Evolutionary conservation across 1,284 basidiomycete species (phyloP).

Genomic region (Schizophyllum commune): DNA sequence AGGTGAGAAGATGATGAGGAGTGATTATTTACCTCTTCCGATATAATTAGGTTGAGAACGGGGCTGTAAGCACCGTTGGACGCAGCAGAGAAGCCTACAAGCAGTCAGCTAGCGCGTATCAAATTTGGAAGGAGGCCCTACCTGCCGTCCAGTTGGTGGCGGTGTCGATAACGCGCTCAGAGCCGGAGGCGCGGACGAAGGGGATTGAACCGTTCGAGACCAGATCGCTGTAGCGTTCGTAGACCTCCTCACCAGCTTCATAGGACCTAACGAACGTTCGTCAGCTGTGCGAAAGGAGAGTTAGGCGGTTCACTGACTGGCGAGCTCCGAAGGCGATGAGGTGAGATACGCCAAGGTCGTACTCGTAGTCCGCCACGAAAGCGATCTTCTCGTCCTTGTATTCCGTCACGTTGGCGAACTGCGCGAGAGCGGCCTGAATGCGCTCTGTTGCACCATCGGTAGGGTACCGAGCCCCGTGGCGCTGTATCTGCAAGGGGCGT

Average conservation of each 20-base stretch:
- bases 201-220: constrained; percentile 39
- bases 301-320: constrained; percentile 44
- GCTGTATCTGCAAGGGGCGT: constrained; percentile 52
- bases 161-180: constrained; percentile 56
- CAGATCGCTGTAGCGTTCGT: constrained; percentile 42
- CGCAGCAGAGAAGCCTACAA: constrained; percentile 44
- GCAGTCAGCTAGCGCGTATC: neutral
- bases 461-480: constrained; percentile 79
- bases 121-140: constrained; percentile 17
- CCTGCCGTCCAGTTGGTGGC: constrained; percentile 68
- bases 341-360: constrained; percentile 50
- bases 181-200: constrained; percentile 61
- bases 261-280: constrained; percentile 34
- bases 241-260: constrained; percentile 40
- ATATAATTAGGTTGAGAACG: constrained; percentile 43
- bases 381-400: constrained; percentile 41
- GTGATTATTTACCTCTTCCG: constrained; percentile 33
- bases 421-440: constrained; percentile 45
- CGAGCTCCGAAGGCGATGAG: constrained; percentile 63
- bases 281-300: neutral
- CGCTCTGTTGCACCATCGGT: constrained; percentile 40
- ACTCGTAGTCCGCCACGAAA: constrained; percentile 59
- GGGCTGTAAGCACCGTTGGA: constrained; percentile 34
- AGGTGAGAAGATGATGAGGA: constrained; percentile 1
- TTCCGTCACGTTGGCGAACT: constrained; percentile 38